Conservation (phyloP, 495 filamentous ascomycete species). For the Darksidea phi region DNA sequence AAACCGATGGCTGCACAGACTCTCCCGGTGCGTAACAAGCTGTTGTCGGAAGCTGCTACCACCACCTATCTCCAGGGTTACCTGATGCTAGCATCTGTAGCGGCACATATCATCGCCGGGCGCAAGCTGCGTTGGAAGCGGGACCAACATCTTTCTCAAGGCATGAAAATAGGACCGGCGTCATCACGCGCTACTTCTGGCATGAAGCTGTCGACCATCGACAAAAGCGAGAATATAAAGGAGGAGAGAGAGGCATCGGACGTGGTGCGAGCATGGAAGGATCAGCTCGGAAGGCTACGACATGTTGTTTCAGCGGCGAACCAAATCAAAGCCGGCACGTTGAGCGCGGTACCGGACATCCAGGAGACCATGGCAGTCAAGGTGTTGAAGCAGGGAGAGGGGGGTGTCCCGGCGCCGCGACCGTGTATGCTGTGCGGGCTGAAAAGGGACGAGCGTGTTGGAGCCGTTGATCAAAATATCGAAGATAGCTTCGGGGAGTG, state of each 20-base stretch:
- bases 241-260: conserved; percentile 88
- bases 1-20: conserved; percentile 37
- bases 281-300: conserved; percentile 61
- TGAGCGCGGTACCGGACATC: conserved; percentile 63
- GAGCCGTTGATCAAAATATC: conserved; percentile 70
- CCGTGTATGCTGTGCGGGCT: conserved; percentile 87
- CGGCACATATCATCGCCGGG: conserved; percentile 79
- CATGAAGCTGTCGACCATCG: conserved; percentile 85
- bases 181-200: conserved; percentile 56
- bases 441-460: conserved; percentile 78
- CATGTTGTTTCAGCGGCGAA: conserved; percentile 53
- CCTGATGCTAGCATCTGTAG: conserved; percentile 55
- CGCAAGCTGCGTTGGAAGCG: conserved; percentile 86
- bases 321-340: conserved; percentile 42
- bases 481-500: conserved; percentile 92
- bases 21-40: conserved; percentile 48
- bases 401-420: conserved; percentile 66
- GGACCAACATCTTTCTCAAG: conserved; percentile 78
- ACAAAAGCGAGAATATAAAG: conserved; percentile 72
- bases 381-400: conserved; percentile 55
- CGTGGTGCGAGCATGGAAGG: conserved; percentile 69
- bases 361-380: conserved; percentile 60
- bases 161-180: conserved; percentile 79
- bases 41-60: conserved; percentile 57
- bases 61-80: conserved; percentile 52